These are phyloP conservation scores for Rosa multiflora DNA, from an alignment of 306 rosid genomes.

Conservation along the genomic window DNA sequence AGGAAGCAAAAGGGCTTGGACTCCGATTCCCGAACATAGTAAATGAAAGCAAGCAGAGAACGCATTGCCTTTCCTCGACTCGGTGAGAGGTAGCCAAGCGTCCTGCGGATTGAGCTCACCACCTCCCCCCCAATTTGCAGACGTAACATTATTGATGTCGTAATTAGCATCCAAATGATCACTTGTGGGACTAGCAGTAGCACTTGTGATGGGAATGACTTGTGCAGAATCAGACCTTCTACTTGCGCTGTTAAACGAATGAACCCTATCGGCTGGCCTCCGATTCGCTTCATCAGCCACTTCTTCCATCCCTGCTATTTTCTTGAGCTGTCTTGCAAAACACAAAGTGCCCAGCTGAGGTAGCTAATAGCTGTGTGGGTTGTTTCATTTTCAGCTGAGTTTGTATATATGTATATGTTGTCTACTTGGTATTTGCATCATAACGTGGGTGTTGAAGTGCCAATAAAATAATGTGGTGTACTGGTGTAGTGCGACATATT, in stretches of 20 bases:
- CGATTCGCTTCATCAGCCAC: background rate
- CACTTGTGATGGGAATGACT: slow-evolving; percentile 1
- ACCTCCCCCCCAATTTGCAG: slow-evolving; percentile 11
- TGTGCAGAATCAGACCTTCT: background rate
- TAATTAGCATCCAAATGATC: background rate
- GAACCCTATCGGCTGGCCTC: background rate
- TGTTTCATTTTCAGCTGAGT: background rate
- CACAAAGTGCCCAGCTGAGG: background rate
- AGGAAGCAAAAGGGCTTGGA: slow-evolving; percentile 65
- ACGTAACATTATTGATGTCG: background rate
- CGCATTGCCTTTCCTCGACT: slow-evolving; percentile 60
- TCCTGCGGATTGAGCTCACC: slow-evolving; percentile 56
- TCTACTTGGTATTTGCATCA: background rate
- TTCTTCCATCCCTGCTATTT: slow-evolving; percentile 4
- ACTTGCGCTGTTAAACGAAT: background rate
- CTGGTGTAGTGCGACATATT: too few species aligned
- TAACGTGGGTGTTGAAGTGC: background rate
- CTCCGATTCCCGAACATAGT: slow-evolving; percentile 62
- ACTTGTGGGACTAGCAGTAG: background rate
- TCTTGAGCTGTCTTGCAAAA: background rate
- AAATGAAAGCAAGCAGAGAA: slow-evolving; percentile 63
- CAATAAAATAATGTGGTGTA: background rate
- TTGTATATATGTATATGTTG: background rate
- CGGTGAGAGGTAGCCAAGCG: slow-evolving; percentile 74
- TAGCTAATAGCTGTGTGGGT: background rate